Percentiles rank a stretch among this genome's conserved stretches.
These are phyloP conservation scores for Globisporangium emineosum DNA, from an alignment of 352 stramenopile species.

Conservation along the genomic window DNA sequence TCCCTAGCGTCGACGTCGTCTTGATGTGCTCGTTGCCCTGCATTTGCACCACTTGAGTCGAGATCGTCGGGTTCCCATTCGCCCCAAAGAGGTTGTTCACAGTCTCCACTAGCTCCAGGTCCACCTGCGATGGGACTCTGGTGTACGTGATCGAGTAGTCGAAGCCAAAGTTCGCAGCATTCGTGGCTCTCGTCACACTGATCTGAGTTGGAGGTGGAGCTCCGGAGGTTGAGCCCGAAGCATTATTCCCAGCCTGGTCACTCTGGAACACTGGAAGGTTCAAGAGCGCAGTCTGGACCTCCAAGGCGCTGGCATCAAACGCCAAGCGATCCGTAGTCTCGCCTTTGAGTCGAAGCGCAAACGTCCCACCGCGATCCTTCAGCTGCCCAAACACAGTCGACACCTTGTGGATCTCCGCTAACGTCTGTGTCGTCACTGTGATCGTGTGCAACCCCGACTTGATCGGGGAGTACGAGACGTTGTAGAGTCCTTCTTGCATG, in stretches of 20 bases:
- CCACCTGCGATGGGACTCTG: conserved; percentile 32
- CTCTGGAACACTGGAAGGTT: conserved; percentile 41
- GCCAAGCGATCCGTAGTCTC: conserved; percentile 61
- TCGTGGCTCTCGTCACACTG: conserved; percentile 44
- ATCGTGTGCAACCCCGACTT: conserved; percentile 86
- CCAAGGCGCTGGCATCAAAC: conserved; percentile 75
- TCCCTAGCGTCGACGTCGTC: conserved; percentile 46
- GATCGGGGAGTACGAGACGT: conserved; percentile 81
- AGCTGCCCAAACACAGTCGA: conserved; percentile 71
- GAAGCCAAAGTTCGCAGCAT: conserved; percentile 59
- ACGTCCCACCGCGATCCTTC: conserved; percentile 75
- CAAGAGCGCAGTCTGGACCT: conserved; percentile 69
- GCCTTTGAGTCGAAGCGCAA: conserved; percentile 67
- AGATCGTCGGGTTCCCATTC: conserved; percentile 35
- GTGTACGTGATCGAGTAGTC: conserved; percentile 74
- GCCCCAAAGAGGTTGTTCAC: conserved; percentile 70
- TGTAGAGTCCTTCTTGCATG: conserved; percentile 75
- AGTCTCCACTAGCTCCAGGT: conserved; percentile 30
- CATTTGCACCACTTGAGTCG: conserved; percentile 26
- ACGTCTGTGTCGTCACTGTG: conserved; percentile 70
- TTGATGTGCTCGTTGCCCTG: conserved; percentile 71
- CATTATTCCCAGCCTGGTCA: background rate
- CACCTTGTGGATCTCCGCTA: conserved; percentile 81
- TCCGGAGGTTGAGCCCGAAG: background rate
- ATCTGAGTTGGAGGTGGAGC: conserved; percentile 22